Conservation (phyloP, 2,329 filamentous ascomycete species). For the Aspergillus pseudoglaucus region DNA sequence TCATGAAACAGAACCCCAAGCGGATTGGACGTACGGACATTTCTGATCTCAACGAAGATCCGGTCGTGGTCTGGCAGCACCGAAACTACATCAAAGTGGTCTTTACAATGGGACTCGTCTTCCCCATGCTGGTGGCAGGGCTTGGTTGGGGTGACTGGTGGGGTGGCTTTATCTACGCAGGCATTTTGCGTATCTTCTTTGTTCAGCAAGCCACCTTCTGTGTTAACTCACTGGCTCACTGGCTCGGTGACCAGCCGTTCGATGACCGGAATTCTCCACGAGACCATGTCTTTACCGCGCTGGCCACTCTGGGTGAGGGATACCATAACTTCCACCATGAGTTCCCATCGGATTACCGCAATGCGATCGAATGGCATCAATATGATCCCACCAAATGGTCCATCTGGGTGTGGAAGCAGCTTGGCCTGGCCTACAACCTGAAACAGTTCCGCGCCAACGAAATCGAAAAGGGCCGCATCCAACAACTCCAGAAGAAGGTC, state of each 20-base stretch:
- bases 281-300: neutral
- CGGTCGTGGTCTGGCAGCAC: neutral
- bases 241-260: slow-evolving; percentile 58
- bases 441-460: neutral
- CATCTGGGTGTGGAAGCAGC: slow-evolving; percentile 52
- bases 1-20: neutral
- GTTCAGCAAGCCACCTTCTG: neutral
- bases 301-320: neutral
- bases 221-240: slow-evolving; percentile 49
- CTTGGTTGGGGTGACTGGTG: slow-evolving; percentile 61
- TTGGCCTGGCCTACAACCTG: neutral
- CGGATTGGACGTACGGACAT: neutral
- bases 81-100: neutral
- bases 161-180: neutral
- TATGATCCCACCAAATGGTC: slow-evolving; percentile 82
- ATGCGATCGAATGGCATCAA: slow-evolving; percentile 77
- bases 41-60: slow-evolving; percentile 70
- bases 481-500: slow-evolving; percentile 59
- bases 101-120: neutral
- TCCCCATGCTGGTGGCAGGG: slow-evolving; percentile 23
- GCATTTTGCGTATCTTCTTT: neutral
- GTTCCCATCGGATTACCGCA: slow-evolving; percentile 66
- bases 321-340: slow-evolving; percentile 1
- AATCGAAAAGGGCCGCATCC: neutral
- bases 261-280: neutral